Evolutionary conservation across 1,284 basidiomycete genomes (phyloP).

Genomic region (Cutaneotrichosporon arboriforme): DNA sequence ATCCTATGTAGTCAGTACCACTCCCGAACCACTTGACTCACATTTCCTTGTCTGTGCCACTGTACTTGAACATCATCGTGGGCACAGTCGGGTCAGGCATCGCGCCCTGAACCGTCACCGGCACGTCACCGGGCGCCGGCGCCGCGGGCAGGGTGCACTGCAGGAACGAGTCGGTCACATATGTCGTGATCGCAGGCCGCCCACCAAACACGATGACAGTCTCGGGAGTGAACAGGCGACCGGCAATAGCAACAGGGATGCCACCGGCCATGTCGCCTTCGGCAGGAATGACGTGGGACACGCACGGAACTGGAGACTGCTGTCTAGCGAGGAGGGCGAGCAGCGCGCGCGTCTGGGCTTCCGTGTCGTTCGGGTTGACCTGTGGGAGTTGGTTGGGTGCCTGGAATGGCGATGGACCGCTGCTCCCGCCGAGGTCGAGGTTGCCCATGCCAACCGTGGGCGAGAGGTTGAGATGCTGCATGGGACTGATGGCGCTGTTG

Average conservation of each 20-base stretch:
- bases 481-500: constrained; percentile 18
- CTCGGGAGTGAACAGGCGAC: constrained; percentile 67
- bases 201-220: constrained; percentile 80
- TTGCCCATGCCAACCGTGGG: constrained; percentile 14
- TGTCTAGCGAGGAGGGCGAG: constrained; percentile 15
- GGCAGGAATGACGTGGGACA: constrained; percentile 69
- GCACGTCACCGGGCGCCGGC: constrained; percentile 75
- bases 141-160: constrained; percentile 88
- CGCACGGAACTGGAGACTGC: constrained; percentile 34
- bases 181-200: constrained; percentile 71
- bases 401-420: constrained; percentile 1
- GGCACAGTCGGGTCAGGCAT: constrained; percentile 19
- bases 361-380: constrained; percentile 13
- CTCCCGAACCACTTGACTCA: constrained; percentile 17
- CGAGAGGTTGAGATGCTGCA: constrained; percentile 19
- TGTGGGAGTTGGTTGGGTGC: neutral
- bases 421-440: constrained; percentile 14
- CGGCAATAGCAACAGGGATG: constrained; percentile 89
- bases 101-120: constrained; percentile 69
- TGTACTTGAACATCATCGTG: constrained; percentile 37
- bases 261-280: constrained; percentile 89
- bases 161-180: constrained; percentile 90
- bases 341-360: constrained; percentile 20
- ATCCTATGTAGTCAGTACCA: constrained; percentile 23
- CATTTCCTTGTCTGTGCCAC: constrained; percentile 38